phyloP scores from a whole-genome alignment of 2,329 filamentous ascomycete genomes.

The Xenoacremonium recifei region DNA sequence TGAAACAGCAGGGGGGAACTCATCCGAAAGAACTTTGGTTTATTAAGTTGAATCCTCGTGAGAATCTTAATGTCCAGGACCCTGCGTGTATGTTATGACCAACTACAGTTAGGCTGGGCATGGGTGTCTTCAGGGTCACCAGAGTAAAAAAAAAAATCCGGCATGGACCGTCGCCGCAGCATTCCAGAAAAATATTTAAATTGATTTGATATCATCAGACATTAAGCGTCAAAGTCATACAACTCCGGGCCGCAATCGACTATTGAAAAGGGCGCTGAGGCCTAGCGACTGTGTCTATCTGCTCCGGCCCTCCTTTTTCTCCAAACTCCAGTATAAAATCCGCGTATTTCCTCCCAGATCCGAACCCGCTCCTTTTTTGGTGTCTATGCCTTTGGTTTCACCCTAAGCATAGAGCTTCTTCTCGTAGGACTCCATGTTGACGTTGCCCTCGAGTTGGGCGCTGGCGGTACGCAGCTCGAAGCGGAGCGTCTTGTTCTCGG shows the following conservation, averaged over 20 bases:
- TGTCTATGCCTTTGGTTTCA: too few species aligned
- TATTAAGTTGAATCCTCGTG: too few species aligned
- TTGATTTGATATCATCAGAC: constrained; percentile 28
- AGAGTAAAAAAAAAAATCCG: constrained; percentile 18
- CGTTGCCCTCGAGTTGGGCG: constrained; percentile 93
- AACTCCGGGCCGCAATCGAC: too few species aligned
- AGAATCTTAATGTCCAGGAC: too few species aligned
- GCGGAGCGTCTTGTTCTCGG: constrained; percentile 71
- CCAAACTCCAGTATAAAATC: constrained; percentile 10
- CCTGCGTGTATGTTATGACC: too few species aligned
- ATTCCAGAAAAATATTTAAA: constrained; percentile 1
- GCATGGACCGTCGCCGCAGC: not conserved
- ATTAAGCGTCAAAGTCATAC: constrained; percentile 21
- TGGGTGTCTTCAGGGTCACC: too few species aligned
- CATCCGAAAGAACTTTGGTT: too few species aligned
- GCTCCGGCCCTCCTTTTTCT: constrained; percentile 13
- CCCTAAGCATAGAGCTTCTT: constrained; percentile 99
- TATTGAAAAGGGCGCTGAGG: too few species aligned
- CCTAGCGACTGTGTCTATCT: constrained; percentile 13
- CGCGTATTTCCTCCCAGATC: too few species aligned
- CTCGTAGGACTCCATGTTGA: constrained; percentile 98
- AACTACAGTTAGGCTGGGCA: too few species aligned
- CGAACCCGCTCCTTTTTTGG: constrained; percentile 16
- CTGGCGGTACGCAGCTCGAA: constrained; percentile 95
- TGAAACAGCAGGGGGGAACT: too few species aligned